Percentiles rank a stretch among this genome's conserved stretches.
Conservation (phyloP, 2,329 filamentous ascomycete species). For the Alternaria sp. region DNA sequence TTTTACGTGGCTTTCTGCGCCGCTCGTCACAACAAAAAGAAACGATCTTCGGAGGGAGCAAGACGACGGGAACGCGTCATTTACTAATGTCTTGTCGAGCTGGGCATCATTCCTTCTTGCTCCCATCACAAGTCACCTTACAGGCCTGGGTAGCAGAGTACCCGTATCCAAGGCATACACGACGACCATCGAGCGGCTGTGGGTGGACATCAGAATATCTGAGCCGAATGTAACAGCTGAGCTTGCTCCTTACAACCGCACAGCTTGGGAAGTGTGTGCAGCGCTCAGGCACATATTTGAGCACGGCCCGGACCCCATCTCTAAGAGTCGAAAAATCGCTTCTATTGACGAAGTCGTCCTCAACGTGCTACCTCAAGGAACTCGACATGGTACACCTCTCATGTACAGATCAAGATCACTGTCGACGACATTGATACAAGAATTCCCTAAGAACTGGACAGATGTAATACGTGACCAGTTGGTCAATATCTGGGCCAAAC, state of each 20-base stretch:
- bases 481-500: constrained; percentile 41
- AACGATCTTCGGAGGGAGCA: neutral
- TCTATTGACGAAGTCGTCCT: constrained; percentile 40
- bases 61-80: neutral
- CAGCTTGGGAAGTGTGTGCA: constrained; percentile 45
- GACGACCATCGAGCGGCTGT: constrained; percentile 32
- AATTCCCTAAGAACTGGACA: neutral
- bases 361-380: constrained; percentile 35
- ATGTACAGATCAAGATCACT: neutral
- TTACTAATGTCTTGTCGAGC: constrained; percentile 8
- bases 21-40: constrained; percentile 31
- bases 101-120: constrained; percentile 26
- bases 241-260: constrained; percentile 27
- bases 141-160: neutral
- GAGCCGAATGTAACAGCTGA: constrained; percentile 22
- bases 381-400: neutral
- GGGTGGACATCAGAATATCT: constrained; percentile 38
- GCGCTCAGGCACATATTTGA: constrained; percentile 39
- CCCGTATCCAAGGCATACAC: constrained; percentile 4
- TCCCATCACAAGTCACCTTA: constrained; percentile 6
- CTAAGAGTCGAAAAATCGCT: constrained; percentile 12
- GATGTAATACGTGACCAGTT: constrained; percentile 20
- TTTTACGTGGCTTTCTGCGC: constrained; percentile 41
- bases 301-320: constrained; percentile 28
- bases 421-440: neutral